Evolutionary conservation across 306 rosid species (phyloP).

Genomic region (Sicyos edulis): DNA sequence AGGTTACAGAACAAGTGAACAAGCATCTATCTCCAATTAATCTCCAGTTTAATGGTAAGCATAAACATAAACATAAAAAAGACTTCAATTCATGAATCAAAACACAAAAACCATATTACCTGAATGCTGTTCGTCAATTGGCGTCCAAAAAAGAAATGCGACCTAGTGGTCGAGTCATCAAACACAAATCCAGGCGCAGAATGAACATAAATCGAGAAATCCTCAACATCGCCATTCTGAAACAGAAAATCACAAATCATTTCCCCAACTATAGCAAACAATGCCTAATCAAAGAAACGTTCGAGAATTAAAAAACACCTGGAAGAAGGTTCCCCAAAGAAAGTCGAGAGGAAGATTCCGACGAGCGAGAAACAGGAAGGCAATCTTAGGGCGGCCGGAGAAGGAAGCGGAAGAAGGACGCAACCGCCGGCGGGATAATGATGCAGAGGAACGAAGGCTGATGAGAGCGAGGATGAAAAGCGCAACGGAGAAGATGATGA

Average conservation of each 20-base stretch:
- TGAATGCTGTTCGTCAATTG: constrained; percentile 41
- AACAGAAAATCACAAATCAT: neutral
- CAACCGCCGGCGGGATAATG: constrained; percentile 28
- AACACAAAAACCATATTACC: constrained; percentile 23
- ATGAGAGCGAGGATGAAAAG: constrained; percentile 51
- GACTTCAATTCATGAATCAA: neutral
- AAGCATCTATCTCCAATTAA: neutral
- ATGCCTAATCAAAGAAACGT: neutral
- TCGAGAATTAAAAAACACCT: constrained; percentile 35
- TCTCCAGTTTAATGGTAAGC: constrained; percentile 1
- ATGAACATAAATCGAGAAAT: constrained; percentile 47
- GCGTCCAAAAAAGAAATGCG: constrained; percentile 36
- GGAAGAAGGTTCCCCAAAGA: constrained; percentile 77
- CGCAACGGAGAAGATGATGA: constrained; percentile 36
- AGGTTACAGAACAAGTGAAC: too few species aligned
- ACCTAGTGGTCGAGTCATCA: constrained; percentile 41
- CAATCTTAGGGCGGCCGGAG: constrained; percentile 68
- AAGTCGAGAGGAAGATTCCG: constrained; percentile 83
- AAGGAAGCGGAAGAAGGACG: constrained; percentile 32
- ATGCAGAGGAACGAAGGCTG: constrained; percentile 38
- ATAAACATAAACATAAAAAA: neutral
- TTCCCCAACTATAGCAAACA: constrained; percentile 5
- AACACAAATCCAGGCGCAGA: constrained; percentile 43
- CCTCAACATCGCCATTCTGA: constrained; percentile 45
- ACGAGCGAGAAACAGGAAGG: constrained; percentile 79